A percentile compares a stretch with the other conserved stretches of the same genome.
Conservation (phyloP, 148 eudicot species). For the Heliamphora exappendiculata region DNA sequence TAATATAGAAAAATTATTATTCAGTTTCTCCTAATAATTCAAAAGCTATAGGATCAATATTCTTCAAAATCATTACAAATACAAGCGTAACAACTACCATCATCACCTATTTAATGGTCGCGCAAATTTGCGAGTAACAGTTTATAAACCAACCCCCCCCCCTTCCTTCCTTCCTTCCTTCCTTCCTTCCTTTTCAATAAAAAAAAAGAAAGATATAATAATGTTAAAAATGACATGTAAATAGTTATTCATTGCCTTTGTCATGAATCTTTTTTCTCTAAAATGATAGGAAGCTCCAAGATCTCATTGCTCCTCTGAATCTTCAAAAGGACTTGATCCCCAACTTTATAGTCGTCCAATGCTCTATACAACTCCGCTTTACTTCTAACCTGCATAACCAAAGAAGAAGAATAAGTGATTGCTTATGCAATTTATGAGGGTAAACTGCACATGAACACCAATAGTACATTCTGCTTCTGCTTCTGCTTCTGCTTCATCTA, state of each 20-base stretch:
- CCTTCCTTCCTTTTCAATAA: neutral
- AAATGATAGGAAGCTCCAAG: conserved; percentile 55
- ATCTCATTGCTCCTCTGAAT: conserved; percentile 56
- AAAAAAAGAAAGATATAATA: neutral
- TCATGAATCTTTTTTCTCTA: conserved; percentile 53
- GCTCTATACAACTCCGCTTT: conserved; percentile 66
- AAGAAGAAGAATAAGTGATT: neutral
- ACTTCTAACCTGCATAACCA: conserved; percentile 55
- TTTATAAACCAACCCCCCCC: no score
- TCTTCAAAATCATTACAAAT: neutral
- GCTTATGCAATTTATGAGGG: neutral
- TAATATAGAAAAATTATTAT: no score
- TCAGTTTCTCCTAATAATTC: no score
- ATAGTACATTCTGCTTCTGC: neutral
- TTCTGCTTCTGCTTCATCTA: neutral
- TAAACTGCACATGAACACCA: neutral
- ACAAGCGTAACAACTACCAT: neutral
- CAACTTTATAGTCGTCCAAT: conserved; percentile 72
- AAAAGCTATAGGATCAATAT: no score
- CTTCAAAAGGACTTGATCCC: conserved; percentile 65
- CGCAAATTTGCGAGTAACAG: neutral
- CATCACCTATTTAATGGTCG: neutral
- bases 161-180: neutral
- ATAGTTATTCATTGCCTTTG: neutral
- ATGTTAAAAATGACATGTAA: no score